Percentiles rank a stretch among this genome's conserved stretches.
Evolutionary conservation across 306 rosid genomes (phyloP).

Genomic region (Gastrolobium bilobum): DNA sequence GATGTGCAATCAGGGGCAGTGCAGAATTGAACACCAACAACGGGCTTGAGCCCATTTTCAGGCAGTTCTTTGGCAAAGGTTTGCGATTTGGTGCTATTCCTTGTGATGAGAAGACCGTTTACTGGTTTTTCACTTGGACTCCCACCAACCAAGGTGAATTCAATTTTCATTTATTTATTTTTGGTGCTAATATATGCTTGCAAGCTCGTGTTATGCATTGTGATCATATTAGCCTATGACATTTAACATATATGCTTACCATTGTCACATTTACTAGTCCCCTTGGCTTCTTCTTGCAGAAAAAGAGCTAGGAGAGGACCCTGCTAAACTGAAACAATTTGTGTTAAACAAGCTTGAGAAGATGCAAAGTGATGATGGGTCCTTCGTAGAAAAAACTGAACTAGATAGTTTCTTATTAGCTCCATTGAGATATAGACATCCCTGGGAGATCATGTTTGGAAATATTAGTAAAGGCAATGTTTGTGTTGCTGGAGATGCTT

Average conservation of each 20-base stretch:
- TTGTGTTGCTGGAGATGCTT: conserved; percentile 72
- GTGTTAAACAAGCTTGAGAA: conserved; percentile 63
- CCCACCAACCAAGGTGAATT: conserved; percentile 65
- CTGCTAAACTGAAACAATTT: conserved; percentile 53
- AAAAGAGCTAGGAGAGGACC: conserved; percentile 47
- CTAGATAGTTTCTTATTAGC: conserved; percentile 44
- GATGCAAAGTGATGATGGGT: conserved; percentile 51
- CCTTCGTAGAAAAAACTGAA: conserved; percentile 53
- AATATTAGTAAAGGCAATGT: conserved; percentile 68
- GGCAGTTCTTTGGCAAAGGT: conserved; percentile 66
- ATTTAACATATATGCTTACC: neutral
- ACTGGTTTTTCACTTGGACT: conserved; percentile 73
- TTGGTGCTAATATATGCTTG: too few relatives aligned
- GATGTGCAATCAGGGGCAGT: conserved; percentile 66
- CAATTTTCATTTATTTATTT: too few relatives aligned
- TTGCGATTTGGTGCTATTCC: conserved; percentile 61
- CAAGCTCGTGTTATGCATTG: too few relatives aligned
- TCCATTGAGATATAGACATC: conserved; percentile 59
- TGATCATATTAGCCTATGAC: neutral
- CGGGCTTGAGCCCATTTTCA: conserved; percentile 50
- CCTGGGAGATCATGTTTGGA: conserved; percentile 68
- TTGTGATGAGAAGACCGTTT: conserved; percentile 54
- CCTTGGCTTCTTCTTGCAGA: conserved; percentile 43
- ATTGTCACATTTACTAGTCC: neutral
- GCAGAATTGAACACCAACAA: conserved; percentile 41